phyloP scores from a whole-genome alignment of 148 eudicot species.

The Suaeda aralocaspica region DNA sequence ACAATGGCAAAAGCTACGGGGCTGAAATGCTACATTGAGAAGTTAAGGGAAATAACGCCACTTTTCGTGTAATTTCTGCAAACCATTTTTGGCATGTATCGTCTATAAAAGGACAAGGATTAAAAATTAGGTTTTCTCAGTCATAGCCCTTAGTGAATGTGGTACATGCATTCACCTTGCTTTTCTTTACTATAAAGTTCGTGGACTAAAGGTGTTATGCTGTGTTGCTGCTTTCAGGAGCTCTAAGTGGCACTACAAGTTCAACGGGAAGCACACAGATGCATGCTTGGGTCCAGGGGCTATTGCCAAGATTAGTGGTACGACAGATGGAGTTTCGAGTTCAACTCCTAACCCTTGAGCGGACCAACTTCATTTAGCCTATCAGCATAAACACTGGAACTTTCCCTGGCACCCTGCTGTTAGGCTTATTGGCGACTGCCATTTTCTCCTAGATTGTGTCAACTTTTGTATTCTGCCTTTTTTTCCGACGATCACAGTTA shows the following conservation, averaged over 20 bases:
- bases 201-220: not conserved
- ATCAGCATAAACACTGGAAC: constrained; percentile 98
- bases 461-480: constrained; percentile 88
- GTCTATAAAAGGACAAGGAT: not conserved
- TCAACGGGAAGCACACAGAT: constrained; percentile 90
- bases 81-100: not conserved
- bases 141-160: not conserved
- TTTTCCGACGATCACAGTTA: constrained; percentile 74
- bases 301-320: constrained; percentile 94
- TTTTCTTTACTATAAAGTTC: not conserved
- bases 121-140: not conserved
- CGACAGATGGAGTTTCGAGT: constrained; percentile 64
- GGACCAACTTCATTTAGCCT: constrained; percentile 82
- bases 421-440: constrained; percentile 95
- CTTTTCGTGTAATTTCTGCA: not conserved
- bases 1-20: no score
- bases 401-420: constrained; percentile 99
- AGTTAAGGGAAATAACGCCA: no score
- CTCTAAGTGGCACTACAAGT: constrained; percentile 74
- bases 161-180: not conserved
- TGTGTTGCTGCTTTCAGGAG: constrained; percentile 41
- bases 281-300: constrained; percentile 99
- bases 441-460: constrained; percentile 92
- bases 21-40: no score
- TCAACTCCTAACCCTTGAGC: constrained; percentile 60